Evolutionary conservation across 75 land plant genomes (phyloP).

Genomic region (Gnetum montanum): DNA sequence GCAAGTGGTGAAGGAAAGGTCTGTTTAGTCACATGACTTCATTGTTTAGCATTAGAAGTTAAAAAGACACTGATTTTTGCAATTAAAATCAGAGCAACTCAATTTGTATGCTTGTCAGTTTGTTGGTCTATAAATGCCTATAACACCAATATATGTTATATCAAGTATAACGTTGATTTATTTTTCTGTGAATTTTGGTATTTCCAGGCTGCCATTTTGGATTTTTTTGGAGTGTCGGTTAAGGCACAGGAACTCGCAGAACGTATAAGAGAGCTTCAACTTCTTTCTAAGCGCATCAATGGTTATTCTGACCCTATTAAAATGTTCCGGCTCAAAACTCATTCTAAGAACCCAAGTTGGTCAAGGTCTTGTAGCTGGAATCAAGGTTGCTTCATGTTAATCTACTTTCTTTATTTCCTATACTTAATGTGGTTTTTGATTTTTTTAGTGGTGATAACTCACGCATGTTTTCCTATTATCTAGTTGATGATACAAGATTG

Average conservation of each 20-base stretch:
- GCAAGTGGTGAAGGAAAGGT: constrained; percentile 74
- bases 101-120: no score
- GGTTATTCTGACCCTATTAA: constrained; percentile 71
- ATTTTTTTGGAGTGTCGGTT: constrained; percentile 95
- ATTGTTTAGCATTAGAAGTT: not conserved
- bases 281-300: constrained; percentile 74
- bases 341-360: constrained; percentile 80
- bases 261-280: constrained; percentile 82
- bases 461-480: not conserved
- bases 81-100: no score
- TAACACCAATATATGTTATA: no score
- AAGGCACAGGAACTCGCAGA: constrained; percentile 80
- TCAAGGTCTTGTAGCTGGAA: constrained; percentile 95
- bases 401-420: not conserved
- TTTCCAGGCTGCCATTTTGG: constrained; percentile 76
- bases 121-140: no score
- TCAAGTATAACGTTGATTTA: no score
- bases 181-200: no score
- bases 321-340: constrained; percentile 70
- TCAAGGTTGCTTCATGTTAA: no score
- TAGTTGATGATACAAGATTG: constrained; percentile 98
- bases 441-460: not conserved
- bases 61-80: not conserved
- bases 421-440: not conserved
- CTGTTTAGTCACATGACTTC: constrained; percentile 2